Evolutionary conservation across 768 basidiomycete species (phyloP), one percentile per base, ranked within the genome.

Genomic region (Neoboletus brunneissimus): DNA sequence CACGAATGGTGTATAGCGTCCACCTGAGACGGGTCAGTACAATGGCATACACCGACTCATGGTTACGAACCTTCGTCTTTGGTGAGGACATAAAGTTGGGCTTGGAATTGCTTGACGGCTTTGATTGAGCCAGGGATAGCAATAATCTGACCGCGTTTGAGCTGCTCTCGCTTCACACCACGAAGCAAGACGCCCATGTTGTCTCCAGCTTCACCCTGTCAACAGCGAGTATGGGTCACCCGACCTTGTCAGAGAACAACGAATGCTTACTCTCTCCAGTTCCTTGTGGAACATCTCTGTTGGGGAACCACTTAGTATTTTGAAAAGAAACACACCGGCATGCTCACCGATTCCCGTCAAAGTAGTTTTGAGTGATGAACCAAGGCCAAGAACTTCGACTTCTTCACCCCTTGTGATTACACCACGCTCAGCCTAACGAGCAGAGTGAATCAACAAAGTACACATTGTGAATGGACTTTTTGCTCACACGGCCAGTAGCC

Each of bases 281-380:
- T 99, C 97, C 80, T 97, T 98, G 82, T 97, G 96, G 87, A 98
- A 98, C 93, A 97, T 98, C 76, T 98, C 96, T 94, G 63, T 50
- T 16, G 18, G 61, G 40, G 10, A 16, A 40, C 13, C 32, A 20
- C 20, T 64, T 27, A 65, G 57, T 45, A 48, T 22, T 29, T 42
- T 18, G 32, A 38, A 16, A 34, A 52, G 37, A 29, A 23, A 8
- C 37, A 44, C 22, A 25, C 20, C 18, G 23, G 18, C 3, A n/a
- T 32, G 5, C 59, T 50, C 63, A 88, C 88, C 92, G 70, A 95
- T 91, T 66, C 97, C 97, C 67, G 94, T 99, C 53, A 99, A 79
- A 13, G 88, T 96, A 15, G 96, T 95, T 82, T 95, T 98, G 74
- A 92, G 75, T 52, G 78, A 76, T 37, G 77, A 73, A 43, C 94